Percentiles rank a stretch among this genome's conserved stretches.
Evolutionary conservation across 108 stramenopile species (phyloP).

Genomic region (Discostella stelligeroides): DNA sequence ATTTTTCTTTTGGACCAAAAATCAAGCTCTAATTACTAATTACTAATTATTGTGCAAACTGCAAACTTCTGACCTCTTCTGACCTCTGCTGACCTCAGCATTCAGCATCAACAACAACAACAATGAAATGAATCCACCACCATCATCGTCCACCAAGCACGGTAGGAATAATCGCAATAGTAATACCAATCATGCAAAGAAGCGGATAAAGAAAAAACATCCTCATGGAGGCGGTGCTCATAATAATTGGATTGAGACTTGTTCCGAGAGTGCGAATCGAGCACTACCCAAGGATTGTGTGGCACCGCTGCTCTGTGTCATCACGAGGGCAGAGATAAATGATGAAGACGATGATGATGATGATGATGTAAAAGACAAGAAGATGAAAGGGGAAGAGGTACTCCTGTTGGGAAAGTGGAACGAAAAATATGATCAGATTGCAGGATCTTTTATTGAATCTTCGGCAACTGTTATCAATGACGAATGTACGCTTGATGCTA

Average conservation of each 20-base stretch:
- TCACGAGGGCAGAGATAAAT: constrained; percentile 33
- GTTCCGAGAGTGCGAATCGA: constrained; percentile 34
- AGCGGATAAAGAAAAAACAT: constrained; percentile 21
- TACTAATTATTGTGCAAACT: too few species aligned
- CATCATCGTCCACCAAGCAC: constrained; percentile 5
- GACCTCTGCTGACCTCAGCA: too few species aligned
- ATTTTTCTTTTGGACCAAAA: too few species aligned
- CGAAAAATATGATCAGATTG: neutral
- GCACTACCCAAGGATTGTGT: constrained; percentile 19
- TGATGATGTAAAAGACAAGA: too few species aligned
- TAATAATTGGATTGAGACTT: constrained; percentile 40
- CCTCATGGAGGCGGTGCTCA: neutral
- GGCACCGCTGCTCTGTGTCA: constrained; percentile 31
- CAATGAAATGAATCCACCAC: too few species aligned
- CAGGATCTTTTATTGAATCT: neutral
- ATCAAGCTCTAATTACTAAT: too few species aligned
- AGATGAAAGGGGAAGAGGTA: too few species aligned
- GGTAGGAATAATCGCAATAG: neutral
- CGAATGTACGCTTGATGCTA: too few species aligned
- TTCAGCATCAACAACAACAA: too few species aligned
- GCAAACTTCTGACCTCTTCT: too few species aligned
- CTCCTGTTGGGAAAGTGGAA: too few species aligned
- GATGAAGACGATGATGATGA: neutral
- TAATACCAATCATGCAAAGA: constrained; percentile 10
- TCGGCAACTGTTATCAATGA: too few species aligned